phyloP scores from a whole-genome alignment of 2,329 filamentous ascomycete genomes.

The Diaporthe sp. region DNA sequence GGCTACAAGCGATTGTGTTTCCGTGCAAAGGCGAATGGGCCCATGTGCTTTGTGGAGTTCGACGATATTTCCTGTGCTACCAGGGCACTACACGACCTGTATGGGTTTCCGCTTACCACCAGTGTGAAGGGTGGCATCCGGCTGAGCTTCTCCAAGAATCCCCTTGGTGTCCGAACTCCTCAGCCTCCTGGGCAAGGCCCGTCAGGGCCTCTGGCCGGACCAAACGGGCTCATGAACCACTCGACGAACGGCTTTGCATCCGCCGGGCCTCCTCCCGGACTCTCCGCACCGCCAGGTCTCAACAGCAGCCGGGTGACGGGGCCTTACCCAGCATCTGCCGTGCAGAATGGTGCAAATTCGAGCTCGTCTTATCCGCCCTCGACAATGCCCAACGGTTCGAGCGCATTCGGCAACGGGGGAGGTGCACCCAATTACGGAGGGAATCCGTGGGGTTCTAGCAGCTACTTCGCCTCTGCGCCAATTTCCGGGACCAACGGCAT shows the following conservation, averaged over 20 bases:
- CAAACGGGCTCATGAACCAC: constrained; percentile 66
- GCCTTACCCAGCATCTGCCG: constrained; percentile 18
- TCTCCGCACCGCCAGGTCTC: constrained; percentile 80
- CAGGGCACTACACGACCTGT: constrained; percentile 88
- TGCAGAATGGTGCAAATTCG: constrained; percentile 15
- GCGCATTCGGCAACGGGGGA: background rate
- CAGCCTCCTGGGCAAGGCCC: constrained; percentile 64
- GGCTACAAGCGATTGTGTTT: constrained; percentile 97
- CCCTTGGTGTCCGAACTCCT: constrained; percentile 87
- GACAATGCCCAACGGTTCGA: constrained; percentile 4
- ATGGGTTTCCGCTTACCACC: constrained; percentile 88
- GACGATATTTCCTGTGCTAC: constrained; percentile 93
- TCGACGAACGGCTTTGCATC: constrained; percentile 71
- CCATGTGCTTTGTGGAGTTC: constrained; percentile 99
- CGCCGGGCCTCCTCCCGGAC: constrained; percentile 83
- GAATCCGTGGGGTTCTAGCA: constrained; percentile 24
- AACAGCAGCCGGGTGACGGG: constrained; percentile 44
- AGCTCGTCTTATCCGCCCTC: constrained; percentile 17
- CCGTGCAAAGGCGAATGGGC: constrained; percentile 92
- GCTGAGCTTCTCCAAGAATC: constrained; percentile 97
- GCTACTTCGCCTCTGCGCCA: constrained; percentile 6
- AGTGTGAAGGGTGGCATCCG: constrained; percentile 95
- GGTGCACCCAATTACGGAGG: constrained; percentile 7
- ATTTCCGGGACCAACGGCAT: background rate
- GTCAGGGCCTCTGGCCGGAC: constrained; percentile 59